Conservation (phyloP, 768 basidiomycete genomes). For the Kwoniella mangroviensis region DNA sequence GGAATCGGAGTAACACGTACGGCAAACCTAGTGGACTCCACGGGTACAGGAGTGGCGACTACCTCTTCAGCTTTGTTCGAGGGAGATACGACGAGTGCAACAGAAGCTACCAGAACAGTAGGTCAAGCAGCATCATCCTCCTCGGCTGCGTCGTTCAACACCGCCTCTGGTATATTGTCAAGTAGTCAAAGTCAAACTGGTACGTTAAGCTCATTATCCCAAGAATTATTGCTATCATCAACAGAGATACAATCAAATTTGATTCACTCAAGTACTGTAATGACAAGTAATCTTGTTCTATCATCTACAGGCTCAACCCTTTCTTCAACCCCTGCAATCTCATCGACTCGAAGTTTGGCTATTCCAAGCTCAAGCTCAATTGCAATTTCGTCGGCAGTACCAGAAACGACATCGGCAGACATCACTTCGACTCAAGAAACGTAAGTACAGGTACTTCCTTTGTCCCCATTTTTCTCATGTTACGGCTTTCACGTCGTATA, state of each 20-base stretch:
- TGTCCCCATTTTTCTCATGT: no score
- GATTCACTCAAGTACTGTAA: not conserved
- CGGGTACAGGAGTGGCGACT: not conserved
- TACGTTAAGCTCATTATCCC: slow-evolving; percentile 1
- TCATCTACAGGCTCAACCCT: not conserved
- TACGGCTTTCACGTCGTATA: no score
- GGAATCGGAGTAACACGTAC: not conserved
- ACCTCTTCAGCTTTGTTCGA: not conserved
- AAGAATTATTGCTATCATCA: not conserved
- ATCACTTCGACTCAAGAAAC: not conserved
- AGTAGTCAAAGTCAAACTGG: not conserved
- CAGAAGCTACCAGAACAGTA: slow-evolving; percentile 1
- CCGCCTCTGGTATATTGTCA: not conserved
- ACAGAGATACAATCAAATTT: not conserved
- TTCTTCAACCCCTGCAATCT: not conserved
- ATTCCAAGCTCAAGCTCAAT: not conserved
- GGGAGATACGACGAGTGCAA: not conserved
- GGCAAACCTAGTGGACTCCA: not conserved
- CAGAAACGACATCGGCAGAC: not conserved
- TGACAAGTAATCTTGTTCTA: not conserved
- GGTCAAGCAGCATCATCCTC: not conserved
- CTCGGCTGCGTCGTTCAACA: not conserved
- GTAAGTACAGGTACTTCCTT: not conserved
- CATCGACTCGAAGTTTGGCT: not conserved
- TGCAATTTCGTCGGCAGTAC: not conserved